Base-by-base conservation (phyloP, 1,284 basidiomycete species). In the Cutaneotrichosporon mucoides region DNA sequence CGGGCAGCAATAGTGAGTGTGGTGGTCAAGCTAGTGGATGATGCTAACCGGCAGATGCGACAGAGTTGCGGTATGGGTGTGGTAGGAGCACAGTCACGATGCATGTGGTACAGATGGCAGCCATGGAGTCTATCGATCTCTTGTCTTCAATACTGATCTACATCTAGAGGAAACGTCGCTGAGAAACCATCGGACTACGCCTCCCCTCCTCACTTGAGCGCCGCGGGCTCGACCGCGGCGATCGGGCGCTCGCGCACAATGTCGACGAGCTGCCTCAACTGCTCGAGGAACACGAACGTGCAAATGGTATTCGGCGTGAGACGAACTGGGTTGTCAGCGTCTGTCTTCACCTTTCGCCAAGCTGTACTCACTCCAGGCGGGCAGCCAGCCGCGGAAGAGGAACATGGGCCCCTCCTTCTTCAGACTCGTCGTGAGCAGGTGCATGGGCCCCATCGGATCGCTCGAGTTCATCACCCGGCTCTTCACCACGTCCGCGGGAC, bases 381-480 rank as follows among this genome's bases (percentile, higher is more conserved):
- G 81, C 9, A 81, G 76, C 82, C 82, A 83, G n/a, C 82, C 82
- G 56, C 80, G 76, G 74, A 83, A 82, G 44, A 83, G 65, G 75
- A 82, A 82, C 12, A 72, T 68, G 10, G 79, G 75, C 1, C 82
- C 81, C 54, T 73, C 68, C 15, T 53, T 52, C 54, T 69, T 65
- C 55, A 72, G 48, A 46, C 63, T 69, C 43, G 66, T 58, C 43
- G 56, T 62, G 16, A 72, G 54, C 40, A 73, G 53, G 8, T 52
- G 57, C 40, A 70, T 57, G 6, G 66, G 66, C 40, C 73, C 67
- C 15, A 60, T 56, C 13, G 63, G 61, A 41, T 66, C 67, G 53
- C 68, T 68, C 46, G 71, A 66, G 50, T 74, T 72, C 82, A 82
- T 82, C 1, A 83, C 75, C 46, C 81, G 69, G 16, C 76, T 76